Base-by-base conservation (phyloP, 495 filamentous ascomycete genomes). In the Cercophora scortea region DNA sequence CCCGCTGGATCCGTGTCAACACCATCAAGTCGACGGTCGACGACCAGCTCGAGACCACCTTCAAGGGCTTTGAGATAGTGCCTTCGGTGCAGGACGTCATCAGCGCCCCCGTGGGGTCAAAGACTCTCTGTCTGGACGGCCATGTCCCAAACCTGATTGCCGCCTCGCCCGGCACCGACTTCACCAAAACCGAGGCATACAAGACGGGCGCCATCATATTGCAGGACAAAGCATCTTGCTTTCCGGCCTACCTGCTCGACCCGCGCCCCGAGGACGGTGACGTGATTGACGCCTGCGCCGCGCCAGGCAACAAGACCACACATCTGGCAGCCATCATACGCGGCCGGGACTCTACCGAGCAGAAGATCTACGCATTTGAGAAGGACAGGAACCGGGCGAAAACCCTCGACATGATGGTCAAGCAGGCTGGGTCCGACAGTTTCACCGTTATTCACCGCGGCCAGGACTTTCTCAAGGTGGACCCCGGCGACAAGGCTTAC, bases 261-360 rank as follows among this genome's bases (percentile, higher is more conserved):
- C 78, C 82, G 5, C 61, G 61, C 1, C 56, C 73, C 4, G 71
- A 74, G 46, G 75, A 82, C 50, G 89, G 87, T 2, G 82, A 92
- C 54, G 70, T 95, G 16, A 75, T 97, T 5, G 93, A 98, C 69
- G 87, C 88, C 1, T 96, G 91, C 63, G 86, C 93, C 0, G 93
- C 93, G 7, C 93, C 93, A 7, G 93, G 93, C 8, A 98, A 98
- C 62, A 98, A 98, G 68, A 96, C 93, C 1, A 96, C 93, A 4
- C 93, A 97, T 71, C 68, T 96, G 45, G 90, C 90, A 10, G 85
- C 88, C 3, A 75, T 96, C 13, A 55, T 87, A 11, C 63, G 68
- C 16, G 61, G 58, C 50, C 33, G 61, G 1, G 44, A 47, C 16
- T 49, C 35, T 13, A 18, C 17, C 8, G 34, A 39, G 36, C 9